phyloP scores from a whole-genome alignment of 331 rosid genomes.

The Quercus tomentella region DNA sequence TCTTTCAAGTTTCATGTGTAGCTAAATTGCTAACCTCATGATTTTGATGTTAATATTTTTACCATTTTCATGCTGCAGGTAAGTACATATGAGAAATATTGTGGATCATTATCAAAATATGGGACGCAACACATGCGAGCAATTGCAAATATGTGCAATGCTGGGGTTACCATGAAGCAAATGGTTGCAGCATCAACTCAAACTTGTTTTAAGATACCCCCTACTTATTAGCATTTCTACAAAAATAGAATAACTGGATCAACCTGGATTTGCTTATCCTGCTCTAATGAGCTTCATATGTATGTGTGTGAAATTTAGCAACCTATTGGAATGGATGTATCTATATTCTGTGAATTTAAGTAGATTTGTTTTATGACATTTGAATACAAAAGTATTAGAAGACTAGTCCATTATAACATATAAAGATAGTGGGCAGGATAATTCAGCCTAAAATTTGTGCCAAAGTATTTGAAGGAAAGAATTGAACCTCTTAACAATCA shows the following conservation, averaged over 20 bases:
- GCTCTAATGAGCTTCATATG: not conserved
- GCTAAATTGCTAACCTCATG: not conserved
- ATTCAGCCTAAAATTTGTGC: not conserved
- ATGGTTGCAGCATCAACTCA: conserved; percentile 36
- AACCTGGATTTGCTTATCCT: not conserved
- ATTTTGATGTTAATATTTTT: not conserved
- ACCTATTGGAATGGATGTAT: not conserved
- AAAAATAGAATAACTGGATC: not conserved
- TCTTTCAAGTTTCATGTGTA: not conserved
- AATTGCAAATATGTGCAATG: conserved; percentile 73
- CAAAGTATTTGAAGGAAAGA: not conserved
- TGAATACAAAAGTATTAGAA: too few species aligned
- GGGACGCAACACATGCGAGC: conserved; percentile 57
- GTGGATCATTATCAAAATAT: conserved; percentile 31
- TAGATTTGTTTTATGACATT: not conserved
- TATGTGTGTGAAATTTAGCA: not conserved
- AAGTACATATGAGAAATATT: conserved; percentile 27
- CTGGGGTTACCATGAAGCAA: conserved; percentile 32
- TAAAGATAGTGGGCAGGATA: not conserved
- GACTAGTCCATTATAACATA: not conserved
- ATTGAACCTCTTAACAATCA: not conserved
- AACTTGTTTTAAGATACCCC: conserved; percentile 28
- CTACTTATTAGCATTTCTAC: not conserved
- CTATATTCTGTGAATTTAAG: not conserved
- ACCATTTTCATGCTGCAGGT: conserved; percentile 24